These are phyloP conservation scores for Alternaria angustiovoidea DNA, from an alignment of 2,329 filamentous ascomycete genomes.

Conservation along the genomic window DNA sequence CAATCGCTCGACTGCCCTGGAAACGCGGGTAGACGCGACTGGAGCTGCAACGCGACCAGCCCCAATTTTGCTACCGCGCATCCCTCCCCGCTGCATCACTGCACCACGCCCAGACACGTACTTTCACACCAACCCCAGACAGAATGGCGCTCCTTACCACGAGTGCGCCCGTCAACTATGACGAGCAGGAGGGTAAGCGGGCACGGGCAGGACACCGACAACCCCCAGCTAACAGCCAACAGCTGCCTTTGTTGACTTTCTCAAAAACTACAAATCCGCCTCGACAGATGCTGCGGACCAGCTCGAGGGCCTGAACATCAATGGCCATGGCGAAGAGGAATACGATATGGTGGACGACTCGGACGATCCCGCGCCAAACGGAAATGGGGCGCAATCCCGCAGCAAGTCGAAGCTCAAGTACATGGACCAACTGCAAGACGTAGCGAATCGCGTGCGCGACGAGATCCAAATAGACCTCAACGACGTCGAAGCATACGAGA, in stretches of 20 bases:
- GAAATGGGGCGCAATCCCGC: constrained; percentile 54
- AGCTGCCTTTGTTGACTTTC: constrained; percentile 88
- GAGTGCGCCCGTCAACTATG: constrained; percentile 83
- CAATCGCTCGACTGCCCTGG: constrained; percentile 30
- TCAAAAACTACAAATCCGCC: constrained; percentile 86
- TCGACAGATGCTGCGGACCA: constrained; percentile 77
- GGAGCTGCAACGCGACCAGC: constrained; percentile 37
- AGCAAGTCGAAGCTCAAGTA: constrained; percentile 79
- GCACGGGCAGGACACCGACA: constrained; percentile 21
- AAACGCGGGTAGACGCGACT: constrained; percentile 37
- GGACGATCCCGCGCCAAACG: constrained; percentile 65
- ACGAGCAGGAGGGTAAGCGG: constrained; percentile 78
- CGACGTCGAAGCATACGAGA: constrained; percentile 84
- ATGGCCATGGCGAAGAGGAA: constrained; percentile 88
- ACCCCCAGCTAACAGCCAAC: constrained; percentile 46
- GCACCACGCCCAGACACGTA: constrained; percentile 14
- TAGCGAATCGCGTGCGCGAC: constrained; percentile 79
- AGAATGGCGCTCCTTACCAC: constrained; percentile 87
- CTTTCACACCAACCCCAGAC: constrained; percentile 23
- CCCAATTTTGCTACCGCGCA: constrained; percentile 34
- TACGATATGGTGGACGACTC: constrained; percentile 92
- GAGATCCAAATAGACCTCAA: constrained; percentile 89
- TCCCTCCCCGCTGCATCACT: constrained; percentile 28
- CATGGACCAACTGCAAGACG: constrained; percentile 82
- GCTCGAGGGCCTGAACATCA: constrained; percentile 83